phyloP scores from a whole-genome alignment of 192 early-diverging fungal genomes.

The Endogone sp. region DNA sequence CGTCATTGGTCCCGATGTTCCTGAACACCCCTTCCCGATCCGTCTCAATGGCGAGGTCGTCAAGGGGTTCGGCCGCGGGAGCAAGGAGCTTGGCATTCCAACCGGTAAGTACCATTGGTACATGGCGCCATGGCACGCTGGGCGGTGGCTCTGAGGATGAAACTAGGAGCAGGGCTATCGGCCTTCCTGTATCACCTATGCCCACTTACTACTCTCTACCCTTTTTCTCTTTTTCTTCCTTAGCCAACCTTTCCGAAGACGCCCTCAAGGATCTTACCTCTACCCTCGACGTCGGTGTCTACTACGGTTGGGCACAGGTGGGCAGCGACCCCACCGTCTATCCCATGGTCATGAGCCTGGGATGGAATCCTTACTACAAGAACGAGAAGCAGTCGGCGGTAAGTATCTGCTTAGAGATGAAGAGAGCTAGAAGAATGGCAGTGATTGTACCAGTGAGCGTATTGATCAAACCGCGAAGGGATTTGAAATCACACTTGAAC shows the following conservation, averaged over 20 bases:
- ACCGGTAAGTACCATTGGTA: slow-evolving; percentile 68
- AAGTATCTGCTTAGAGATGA: slow-evolving; percentile 18
- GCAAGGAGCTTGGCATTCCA: slow-evolving; percentile 95
- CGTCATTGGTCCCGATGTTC: slow-evolving; percentile 59
- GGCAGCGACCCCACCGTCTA: slow-evolving; percentile 52
- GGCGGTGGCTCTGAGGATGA: neutral
- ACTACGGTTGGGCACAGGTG: slow-evolving; percentile 92
- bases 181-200: neutral
- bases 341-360: slow-evolving; percentile 99
- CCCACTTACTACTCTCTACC: neutral
- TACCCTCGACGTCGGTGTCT: slow-evolving; percentile 81
- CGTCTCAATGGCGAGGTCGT: slow-evolving; percentile 76
- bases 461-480: no score
- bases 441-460: no score
- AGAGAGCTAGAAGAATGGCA: neutral
- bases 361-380: slow-evolving; percentile 99
- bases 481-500: no score
- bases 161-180: neutral
- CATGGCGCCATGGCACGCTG: no score
- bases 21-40: slow-evolving; percentile 71
- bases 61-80: slow-evolving; percentile 92
- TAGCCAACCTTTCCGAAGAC: slow-evolving; percentile 87
- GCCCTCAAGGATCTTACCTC: slow-evolving; percentile 61
- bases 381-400: slow-evolving; percentile 94
- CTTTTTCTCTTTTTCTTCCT: neutral